Evolutionary conservation across 768 basidiomycete species (phyloP), one percentile per base, ranked within the genome.

Genomic region (Phallus indusiatus): DNA sequence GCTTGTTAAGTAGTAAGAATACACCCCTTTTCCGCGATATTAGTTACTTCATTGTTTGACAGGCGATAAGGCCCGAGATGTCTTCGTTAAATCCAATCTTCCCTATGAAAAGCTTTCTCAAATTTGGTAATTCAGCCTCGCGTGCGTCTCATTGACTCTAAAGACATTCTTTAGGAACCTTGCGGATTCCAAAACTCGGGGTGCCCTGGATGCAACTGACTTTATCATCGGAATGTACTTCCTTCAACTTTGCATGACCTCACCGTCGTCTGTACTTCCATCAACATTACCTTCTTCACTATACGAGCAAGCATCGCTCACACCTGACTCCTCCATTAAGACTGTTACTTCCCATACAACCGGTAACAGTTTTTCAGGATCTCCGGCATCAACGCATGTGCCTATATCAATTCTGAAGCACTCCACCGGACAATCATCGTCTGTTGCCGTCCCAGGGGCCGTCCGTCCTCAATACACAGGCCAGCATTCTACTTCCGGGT

Each of bases 211-310:
- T 70, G 75, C 83, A 16, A 78, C 86, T 49, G 96, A 99, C 72
- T 99, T 99, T 68, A 86, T 88, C 61, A 83, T 99, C 67, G 96
- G 87, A 46, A 94, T 96, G 94, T 92, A 91, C 71, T 82, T 97
- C 68, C 94, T 98, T 63, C 94, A 97, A 72, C 86, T 82, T n/a
- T 75, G 81, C 42, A 96, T 97, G 94, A 83, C 86, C 55, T 81
- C 81, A 57, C 81, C 86, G 62, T 74, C 91, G 57, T 75, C 84
- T 54, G 79, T 78, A 61, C 78, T 94, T 53, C 94, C 94, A 36
- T 71, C 79, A 6, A 73, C 78, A 1, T 78, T 98, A 17, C 93
- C 95, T 20, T 86, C 88, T 2, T 87, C 84, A 51, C 68, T 95
- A 18, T 94, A 94, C 67, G 92, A 95, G 62, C 85, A 88, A 71